phyloP scores from a whole-genome alignment of 768 basidiomycete species.

The Leccinum uliginosum region DNA sequence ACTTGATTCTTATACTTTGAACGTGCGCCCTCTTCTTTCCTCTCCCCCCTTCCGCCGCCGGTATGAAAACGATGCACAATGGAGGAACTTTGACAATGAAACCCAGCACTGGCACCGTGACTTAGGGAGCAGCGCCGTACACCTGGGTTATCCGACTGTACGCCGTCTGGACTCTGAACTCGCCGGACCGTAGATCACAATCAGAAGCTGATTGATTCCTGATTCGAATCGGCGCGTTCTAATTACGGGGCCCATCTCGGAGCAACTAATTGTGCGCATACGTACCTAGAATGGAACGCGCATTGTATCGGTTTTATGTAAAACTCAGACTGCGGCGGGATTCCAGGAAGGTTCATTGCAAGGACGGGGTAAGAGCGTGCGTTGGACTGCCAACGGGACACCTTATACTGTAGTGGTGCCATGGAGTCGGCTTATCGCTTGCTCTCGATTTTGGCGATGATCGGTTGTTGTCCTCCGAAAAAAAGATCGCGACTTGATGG shows the following conservation, averaged over 20 bases:
- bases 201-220: neutral
- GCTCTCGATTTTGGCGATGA: neutral
- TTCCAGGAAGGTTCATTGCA: neutral
- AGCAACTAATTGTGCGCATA: neutral
- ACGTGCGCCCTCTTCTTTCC: neutral
- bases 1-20: neutral
- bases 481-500: neutral
- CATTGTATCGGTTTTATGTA: neutral
- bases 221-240: neutral
- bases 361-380: neutral
- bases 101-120: too few relatives aligned
- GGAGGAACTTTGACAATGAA: neutral
- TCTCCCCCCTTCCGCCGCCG: neutral
- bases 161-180: neutral
- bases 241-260: neutral
- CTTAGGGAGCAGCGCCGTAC: neutral
- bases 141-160: neutral
- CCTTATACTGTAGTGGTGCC: neutral
- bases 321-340: neutral
- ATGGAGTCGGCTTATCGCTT: neutral
- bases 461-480: neutral
- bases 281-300: neutral
- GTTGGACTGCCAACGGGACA: neutral
- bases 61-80: neutral
- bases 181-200: neutral